Evolutionary conservation across 805 yeast species (phyloP).

Genomic region (Yarrowia sp.): DNA sequence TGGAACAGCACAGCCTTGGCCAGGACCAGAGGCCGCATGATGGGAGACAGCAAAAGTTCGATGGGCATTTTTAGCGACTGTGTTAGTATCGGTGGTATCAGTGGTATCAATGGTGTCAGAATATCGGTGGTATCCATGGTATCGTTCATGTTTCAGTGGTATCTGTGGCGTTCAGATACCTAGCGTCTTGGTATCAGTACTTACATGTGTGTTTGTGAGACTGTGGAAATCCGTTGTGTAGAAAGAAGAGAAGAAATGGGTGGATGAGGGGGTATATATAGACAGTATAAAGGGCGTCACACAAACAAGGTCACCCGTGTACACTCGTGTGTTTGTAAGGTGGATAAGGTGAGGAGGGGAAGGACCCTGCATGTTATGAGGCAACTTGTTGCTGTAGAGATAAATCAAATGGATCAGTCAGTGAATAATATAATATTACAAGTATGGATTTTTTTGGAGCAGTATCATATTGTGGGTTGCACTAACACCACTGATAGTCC

Average conservation of each 20-base stretch:
- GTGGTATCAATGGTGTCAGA: neutral
- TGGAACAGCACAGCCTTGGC: constrained; percentile 63
- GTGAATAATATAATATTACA: constrained; percentile 16
- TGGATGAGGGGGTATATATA: constrained; percentile 5
- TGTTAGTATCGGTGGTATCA: constrained; percentile 10
- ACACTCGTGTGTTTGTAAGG: neutral
- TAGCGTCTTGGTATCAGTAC: constrained; percentile 5
- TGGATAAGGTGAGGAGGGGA: constrained; percentile 17
- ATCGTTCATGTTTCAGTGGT: neutral
- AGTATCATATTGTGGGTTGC: constrained; percentile 4
- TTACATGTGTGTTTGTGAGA: constrained; percentile 35
- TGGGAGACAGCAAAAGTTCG: constrained; percentile 63
- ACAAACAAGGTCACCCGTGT: constrained; percentile 10
- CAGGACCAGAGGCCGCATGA: constrained; percentile 65
- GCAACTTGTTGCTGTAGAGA: constrained; percentile 5
- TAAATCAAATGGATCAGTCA: neutral
- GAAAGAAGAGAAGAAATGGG: constrained; percentile 11
- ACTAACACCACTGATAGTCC: constrained; percentile 17
- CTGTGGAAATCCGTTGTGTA: constrained; percentile 34
- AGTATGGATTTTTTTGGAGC: neutral
- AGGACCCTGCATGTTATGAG: constrained; percentile 1
- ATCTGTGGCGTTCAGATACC: neutral
- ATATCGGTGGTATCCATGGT: neutral
- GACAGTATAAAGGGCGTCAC: neutral
- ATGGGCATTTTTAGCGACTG: constrained; percentile 57